Evolutionary conservation across 805 yeast genomes (phyloP), one percentile per base, ranked within the genome.

Genomic region (Candida krabiensis): DNA sequence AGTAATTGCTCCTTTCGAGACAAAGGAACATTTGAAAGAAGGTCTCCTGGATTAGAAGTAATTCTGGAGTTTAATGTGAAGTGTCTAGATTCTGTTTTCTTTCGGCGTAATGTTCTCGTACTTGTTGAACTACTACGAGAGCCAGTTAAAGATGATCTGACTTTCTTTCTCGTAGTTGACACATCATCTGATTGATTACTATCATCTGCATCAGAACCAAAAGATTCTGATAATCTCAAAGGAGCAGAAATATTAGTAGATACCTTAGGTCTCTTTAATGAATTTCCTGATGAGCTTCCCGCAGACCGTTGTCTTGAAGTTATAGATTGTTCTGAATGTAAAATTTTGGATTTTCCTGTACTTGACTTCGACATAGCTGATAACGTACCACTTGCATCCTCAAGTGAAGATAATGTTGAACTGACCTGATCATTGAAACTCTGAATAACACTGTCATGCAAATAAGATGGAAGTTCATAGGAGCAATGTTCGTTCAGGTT

Each of bases 21-120:
- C 6, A 85, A 58, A 1, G 95, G 93, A 1, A 83, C 96, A 38
- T 83, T 85, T 0, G 96, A 84, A 9, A 89, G 63, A 35, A 89
- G 67, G 56, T 88, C 96, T 19, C 96, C 96, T 0, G 96, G 96
- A 52, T 84, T 87, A 13, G 80, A 66, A 4, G 75, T 63, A 37
- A 75, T 72, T 34, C 81, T 65, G 2, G 85, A 70, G 18, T 73
- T 76, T 24, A 83, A 61, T 4, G 63, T 75, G 27, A 77, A 75
- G 46, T 75, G 75, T 40, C 75, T 64, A 2, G 80, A 72, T 15
- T 38, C 19, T 26, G 28, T 35, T 14, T 31, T 28, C 15, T 30
- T 35, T 13, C 23, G 12, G 11, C 19, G 16, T 22, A n/a, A 25
- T 27, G 29, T 43, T n/a, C 41, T 28, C 31, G 33, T 28, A 29